These are phyloP conservation scores for Microdochium bolleyi DNA, from an alignment of 2,329 filamentous ascomycete species.

Conservation along the genomic window DNA sequence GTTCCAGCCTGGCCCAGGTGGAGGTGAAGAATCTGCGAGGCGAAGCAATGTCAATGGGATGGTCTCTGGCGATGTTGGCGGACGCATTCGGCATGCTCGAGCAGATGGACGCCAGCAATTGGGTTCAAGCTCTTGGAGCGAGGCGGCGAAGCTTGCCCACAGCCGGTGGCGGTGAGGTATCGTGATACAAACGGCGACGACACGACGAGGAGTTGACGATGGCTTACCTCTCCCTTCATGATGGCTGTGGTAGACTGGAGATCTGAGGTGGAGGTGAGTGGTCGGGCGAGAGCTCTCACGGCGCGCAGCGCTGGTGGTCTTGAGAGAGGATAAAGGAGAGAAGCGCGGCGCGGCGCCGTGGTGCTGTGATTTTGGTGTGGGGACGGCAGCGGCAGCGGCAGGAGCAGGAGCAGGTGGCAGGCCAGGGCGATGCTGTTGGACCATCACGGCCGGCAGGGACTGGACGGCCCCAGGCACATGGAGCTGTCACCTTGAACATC, in stretches of 20 bases:
- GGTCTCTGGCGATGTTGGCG: background rate
- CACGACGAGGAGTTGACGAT: background rate
- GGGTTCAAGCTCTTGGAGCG: background rate
- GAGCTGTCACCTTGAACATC: too few relatives aligned
- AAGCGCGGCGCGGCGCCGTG: background rate
- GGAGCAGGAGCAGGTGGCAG: background rate
- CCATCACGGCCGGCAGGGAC: background rate
- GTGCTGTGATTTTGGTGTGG: background rate
- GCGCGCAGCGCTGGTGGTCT: background rate
- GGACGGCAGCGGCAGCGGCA: background rate
- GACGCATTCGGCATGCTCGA: background rate
- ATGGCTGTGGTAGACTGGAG: background rate
- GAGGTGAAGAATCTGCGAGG: conserved; percentile 49
- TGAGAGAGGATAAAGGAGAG: background rate
- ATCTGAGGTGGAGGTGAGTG: background rate
- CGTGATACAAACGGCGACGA: background rate
- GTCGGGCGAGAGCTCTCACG: background rate
- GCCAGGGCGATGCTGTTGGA: background rate
- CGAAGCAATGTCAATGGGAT: background rate
- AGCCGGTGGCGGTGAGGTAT: background rate
- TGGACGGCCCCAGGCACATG: background rate
- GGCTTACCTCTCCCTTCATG: conserved; percentile 1
- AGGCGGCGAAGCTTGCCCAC: background rate
- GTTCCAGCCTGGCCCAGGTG: conserved; percentile 62
- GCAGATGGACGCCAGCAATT: background rate